Conservation (phyloP, 2,329 filamentous ascomycete species). For the Pleurostoma richardsiae region DNA sequence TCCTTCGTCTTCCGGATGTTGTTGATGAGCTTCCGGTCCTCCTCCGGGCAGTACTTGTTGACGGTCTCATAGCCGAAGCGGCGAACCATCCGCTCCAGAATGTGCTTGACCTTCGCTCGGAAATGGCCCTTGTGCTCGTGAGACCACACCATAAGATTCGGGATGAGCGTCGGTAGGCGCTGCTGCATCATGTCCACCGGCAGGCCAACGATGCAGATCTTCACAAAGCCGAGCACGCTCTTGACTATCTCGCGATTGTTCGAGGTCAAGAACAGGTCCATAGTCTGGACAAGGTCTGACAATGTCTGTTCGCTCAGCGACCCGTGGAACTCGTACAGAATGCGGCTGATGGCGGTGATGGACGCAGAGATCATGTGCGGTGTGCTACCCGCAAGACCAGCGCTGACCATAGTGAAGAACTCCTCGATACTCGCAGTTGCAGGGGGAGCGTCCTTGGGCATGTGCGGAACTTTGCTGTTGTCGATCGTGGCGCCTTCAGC, state of each 20-base stretch:
- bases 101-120: conserved; percentile 96
- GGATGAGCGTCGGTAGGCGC: conserved; percentile 71
- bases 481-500: conserved; percentile 69
- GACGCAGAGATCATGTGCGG: conserved; percentile 97
- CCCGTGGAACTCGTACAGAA: conserved; percentile 85
- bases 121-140: conserved; percentile 98
- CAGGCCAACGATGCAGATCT: conserved; percentile 86
- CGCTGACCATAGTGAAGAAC: conserved; percentile 97
- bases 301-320: conserved; percentile 65
- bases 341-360: conserved; percentile 90
- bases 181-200: conserved; percentile 75
- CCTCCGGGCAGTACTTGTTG: conserved; percentile 75
- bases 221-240: conserved; percentile 91
- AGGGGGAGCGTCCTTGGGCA: conserved; percentile 73
- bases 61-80: conserved; percentile 82
- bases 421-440: conserved; percentile 84
- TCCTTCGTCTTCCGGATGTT: conserved; percentile 97
- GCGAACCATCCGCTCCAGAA: conserved; percentile 88
- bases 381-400: conserved; percentile 84
- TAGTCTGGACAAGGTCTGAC: conserved; percentile 82
- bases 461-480: conserved; percentile 81
- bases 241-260: conserved; percentile 97
- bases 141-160: conserved; percentile 91
- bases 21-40: conserved; percentile 81
- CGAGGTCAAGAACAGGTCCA: conserved; percentile 92